phyloP scores from a whole-genome alignment of 306 rosid genomes.

The Vigna mungo region DNA sequence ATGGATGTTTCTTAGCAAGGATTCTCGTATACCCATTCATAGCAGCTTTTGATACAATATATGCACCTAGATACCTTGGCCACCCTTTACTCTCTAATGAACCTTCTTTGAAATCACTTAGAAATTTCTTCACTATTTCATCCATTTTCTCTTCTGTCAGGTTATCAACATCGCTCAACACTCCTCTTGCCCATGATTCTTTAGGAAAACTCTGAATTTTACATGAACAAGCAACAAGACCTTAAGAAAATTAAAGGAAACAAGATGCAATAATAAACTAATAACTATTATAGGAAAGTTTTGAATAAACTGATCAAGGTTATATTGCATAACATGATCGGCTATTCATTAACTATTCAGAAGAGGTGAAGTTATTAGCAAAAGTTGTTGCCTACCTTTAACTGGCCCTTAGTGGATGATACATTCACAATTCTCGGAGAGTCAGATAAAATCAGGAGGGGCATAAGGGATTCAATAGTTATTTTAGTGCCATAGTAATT shows the following conservation, averaged over 20 bases:
- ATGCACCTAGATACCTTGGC: slow-evolving; percentile 7
- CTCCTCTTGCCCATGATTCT: slow-evolving; percentile 19
- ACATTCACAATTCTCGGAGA: slow-evolving; percentile 64
- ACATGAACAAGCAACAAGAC: background rate
- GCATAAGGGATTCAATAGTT: slow-evolving; percentile 27
- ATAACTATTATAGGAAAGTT: no score
- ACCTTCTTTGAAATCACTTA: slow-evolving; percentile 35
- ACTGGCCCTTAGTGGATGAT: slow-evolving; percentile 45
- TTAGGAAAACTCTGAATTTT: background rate
- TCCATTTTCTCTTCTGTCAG: slow-evolving; percentile 39
- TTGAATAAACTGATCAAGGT: no score
- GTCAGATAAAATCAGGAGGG: slow-evolving; percentile 41
- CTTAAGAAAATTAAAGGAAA: no score
- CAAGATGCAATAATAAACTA: no score
- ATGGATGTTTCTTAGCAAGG: slow-evolving; percentile 43
- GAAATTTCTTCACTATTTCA: slow-evolving; percentile 22
- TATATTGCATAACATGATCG: no score
- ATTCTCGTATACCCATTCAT: slow-evolving; percentile 52
- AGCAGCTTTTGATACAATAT: slow-evolving; percentile 37
- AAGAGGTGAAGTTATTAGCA: no score
- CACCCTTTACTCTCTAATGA: slow-evolving; percentile 16
- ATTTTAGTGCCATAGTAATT: slow-evolving; percentile 48
- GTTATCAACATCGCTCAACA: slow-evolving; percentile 18
- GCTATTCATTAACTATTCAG: no score
- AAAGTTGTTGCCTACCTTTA: slow-evolving; percentile 44